Percentiles rank a stretch among this genome's conserved stretches.
These are phyloP conservation scores for Hermanozyma aechmeae DNA, from an alignment of 805 yeast species.

Conservation along the genomic window DNA sequence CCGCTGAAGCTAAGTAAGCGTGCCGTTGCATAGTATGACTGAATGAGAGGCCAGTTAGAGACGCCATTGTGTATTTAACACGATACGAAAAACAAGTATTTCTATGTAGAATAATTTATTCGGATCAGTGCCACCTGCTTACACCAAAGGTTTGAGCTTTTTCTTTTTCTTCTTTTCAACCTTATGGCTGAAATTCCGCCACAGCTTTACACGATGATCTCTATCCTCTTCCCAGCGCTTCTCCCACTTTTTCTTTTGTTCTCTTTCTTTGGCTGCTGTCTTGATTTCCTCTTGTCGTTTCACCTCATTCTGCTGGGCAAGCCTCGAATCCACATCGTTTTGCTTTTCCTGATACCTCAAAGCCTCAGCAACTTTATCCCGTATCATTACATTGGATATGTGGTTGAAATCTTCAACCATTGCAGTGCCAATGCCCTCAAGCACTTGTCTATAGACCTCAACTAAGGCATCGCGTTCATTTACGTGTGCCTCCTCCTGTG, in stretches of 20 bases:
- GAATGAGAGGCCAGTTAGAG: conserved; percentile 13
- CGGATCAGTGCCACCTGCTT: too few species aligned
- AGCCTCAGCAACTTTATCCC: conserved; percentile 34
- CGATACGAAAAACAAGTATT: too few species aligned
- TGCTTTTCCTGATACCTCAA: conserved; percentile 29
- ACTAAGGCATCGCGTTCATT: conserved; percentile 8
- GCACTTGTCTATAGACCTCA: conserved; percentile 20
- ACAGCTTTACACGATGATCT: conserved; percentile 47
- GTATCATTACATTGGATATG: conserved; percentile 15
- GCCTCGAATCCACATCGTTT: conserved; percentile 16
- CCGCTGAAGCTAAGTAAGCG: conserved; percentile 74
- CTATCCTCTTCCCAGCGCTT: conserved; percentile 53
- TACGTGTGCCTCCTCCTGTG: conserved; percentile 4
- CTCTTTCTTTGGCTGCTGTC: conserved; percentile 24
- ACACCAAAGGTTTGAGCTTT: too few species aligned
- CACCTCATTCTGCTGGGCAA: conserved; percentile 19
- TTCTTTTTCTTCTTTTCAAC: conserved; percentile 38
- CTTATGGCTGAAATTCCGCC: conserved; percentile 44
- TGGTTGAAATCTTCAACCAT: conserved; percentile 10
- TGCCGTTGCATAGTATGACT: conserved; percentile 14
- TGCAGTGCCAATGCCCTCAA: conserved; percentile 2
- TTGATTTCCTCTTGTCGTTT: conserved; percentile 14
- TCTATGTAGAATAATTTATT: too few species aligned
- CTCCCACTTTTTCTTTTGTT: conserved; percentile 21
- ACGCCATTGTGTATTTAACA: conserved; percentile 1